These are phyloP conservation scores for Pichia sp. DNA, from an alignment of 1,139 yeast species.

Conservation along the genomic window DNA sequence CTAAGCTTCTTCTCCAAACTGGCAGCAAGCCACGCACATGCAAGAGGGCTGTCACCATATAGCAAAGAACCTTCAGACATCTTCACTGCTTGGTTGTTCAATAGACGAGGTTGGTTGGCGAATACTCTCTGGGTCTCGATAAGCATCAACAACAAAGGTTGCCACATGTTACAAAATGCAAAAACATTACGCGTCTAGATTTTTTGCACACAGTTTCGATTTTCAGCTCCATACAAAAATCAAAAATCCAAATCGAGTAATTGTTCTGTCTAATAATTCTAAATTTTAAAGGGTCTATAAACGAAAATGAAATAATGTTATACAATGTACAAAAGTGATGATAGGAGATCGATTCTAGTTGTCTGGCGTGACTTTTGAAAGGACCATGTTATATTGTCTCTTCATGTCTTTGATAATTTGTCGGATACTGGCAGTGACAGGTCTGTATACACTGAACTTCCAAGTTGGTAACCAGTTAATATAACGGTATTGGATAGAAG, in stretches of 20 bases:
- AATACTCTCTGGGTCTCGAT: too few species aligned
- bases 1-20: conserved; percentile 80
- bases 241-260: too few species aligned
- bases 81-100: too few species aligned
- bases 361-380: not conserved
- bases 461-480: conserved; percentile 76
- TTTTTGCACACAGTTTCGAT: too few species aligned
- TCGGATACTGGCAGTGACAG: conserved; percentile 3
- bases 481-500: conserved; percentile 58
- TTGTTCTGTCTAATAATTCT: too few species aligned
- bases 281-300: too few species aligned
- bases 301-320: too few species aligned
- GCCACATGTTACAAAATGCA: conserved; percentile 19
- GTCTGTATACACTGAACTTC: conserved; percentile 41
- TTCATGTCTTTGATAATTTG: not conserved
- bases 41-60: conserved; percentile 77
- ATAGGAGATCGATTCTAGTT: too few species aligned
- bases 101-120: too few species aligned
- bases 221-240: too few species aligned
- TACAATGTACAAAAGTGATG: not conserved
- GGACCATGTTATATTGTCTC: not conserved
- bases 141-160: not conserved
- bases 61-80: conserved; percentile 32
- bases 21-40: conserved; percentile 93
- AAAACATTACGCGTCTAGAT: not conserved